Evolutionary conservation across 1,284 basidiomycete genomes (phyloP).

Genomic region (Blastosporella zonata): DNA sequence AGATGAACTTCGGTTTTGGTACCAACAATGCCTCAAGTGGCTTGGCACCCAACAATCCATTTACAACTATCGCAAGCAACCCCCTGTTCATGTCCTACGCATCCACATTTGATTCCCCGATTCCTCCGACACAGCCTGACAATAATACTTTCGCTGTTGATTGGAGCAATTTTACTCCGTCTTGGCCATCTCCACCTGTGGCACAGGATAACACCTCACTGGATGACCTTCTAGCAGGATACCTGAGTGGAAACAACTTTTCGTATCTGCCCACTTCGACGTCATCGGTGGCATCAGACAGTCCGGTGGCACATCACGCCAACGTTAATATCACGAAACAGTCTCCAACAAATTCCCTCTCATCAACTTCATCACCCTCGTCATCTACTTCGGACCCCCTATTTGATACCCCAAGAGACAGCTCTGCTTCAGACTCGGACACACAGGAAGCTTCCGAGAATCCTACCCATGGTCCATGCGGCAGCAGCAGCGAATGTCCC

Average conservation of each 20-base stretch:
- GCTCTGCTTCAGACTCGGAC: slow-evolving; percentile 33
- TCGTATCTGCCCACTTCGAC: slow-evolving; percentile 35
- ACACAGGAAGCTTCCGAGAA: slow-evolving; percentile 18
- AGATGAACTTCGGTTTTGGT: slow-evolving; percentile 57
- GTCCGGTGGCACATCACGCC: slow-evolving; percentile 50
- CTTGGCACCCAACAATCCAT: slow-evolving; percentile 42
- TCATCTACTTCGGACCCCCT: slow-evolving; percentile 31
- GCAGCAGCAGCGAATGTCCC: slow-evolving; percentile 38
- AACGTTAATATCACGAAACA: slow-evolving; percentile 27
- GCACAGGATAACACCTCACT: slow-evolving; percentile 37
- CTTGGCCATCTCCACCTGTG: slow-evolving; percentile 39
- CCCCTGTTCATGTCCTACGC: slow-evolving; percentile 79
- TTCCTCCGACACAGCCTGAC: slow-evolving; percentile 24
- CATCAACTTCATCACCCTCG: slow-evolving; percentile 36
- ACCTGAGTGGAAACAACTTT: slow-evolving; percentile 42
- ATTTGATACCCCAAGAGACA: slow-evolving; percentile 36
- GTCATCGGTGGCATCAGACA: slow-evolving; percentile 43
- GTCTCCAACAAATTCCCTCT: slow-evolving; percentile 28
- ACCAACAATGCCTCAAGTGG: slow-evolving; percentile 25
- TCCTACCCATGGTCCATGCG: slow-evolving; percentile 18
- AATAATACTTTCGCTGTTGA: slow-evolving; percentile 39
- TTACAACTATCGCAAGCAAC: slow-evolving; percentile 75
- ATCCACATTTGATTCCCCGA: slow-evolving; percentile 51
- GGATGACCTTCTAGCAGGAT: slow-evolving; percentile 65
- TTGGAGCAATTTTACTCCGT: slow-evolving; percentile 34